These are phyloP conservation scores for Brassica carinata DNA, from an alignment of 345 rosid species.

Conservation along the genomic window DNA sequence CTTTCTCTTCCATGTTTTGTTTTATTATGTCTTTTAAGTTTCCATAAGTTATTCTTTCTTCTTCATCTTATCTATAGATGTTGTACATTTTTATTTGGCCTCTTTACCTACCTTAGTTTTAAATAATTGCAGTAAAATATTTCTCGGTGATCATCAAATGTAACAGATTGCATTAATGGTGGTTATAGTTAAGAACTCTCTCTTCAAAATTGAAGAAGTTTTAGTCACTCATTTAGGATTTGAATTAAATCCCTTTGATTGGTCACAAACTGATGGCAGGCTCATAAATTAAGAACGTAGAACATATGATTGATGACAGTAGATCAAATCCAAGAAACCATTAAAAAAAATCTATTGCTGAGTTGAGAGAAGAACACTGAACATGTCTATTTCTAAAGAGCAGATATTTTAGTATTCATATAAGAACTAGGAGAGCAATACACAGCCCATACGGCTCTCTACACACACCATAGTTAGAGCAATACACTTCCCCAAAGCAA, in stretches of 20 bases:
- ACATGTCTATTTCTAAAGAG: constrained; percentile 21
- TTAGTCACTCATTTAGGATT: not conserved
- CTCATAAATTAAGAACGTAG: not conserved
- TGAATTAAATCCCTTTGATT: not conserved
- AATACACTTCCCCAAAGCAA: constrained; percentile 11
- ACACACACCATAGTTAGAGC: constrained; percentile 17
- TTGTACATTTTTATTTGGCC: not conserved
- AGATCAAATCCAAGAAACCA: constrained; percentile 15
- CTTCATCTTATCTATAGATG: not conserved
- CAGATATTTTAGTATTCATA: constrained; percentile 13
- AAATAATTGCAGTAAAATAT: not conserved
- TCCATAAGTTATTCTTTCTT: not conserved
- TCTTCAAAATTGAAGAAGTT: not conserved
- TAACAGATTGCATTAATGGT: not conserved
- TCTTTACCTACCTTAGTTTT: constrained; percentile 12
- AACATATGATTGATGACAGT: not conserved
- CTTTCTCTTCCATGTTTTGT: constrained; percentile 10
- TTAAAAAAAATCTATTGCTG: not conserved
- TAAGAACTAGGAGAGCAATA: constrained; percentile 25
- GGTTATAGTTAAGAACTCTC: not conserved
- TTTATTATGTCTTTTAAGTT: constrained; percentile 34
- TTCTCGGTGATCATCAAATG: not conserved
- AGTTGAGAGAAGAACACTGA: constrained; percentile 13
- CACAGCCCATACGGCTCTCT: constrained; percentile 27
- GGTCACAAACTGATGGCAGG: not conserved